A percentile compares a stretch with the other conserved stretches of the same genome.
Conservation (phyloP, 2,329 filamentous ascomycete genomes). For the Neophaeococcomyces aloes region DNA sequence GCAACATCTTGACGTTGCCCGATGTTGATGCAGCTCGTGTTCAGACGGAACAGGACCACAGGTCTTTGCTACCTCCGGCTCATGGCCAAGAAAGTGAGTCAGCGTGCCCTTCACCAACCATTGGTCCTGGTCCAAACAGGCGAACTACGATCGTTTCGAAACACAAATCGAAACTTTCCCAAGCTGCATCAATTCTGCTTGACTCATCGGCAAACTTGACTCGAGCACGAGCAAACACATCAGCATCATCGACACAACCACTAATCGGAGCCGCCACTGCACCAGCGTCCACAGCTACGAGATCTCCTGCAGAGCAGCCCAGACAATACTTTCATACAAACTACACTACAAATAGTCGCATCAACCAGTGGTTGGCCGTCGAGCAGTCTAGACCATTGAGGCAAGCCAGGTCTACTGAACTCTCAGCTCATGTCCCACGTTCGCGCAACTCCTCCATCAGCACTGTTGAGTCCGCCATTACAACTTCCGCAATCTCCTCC, state of each 20-base stretch:
- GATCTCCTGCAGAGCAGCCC: neutral
- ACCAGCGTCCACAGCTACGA: neutral
- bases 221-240: neutral
- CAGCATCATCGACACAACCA: too few relatives aligned
- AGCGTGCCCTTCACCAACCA: constrained; percentile 1
- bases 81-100: constrained; percentile 3
- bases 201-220: neutral
- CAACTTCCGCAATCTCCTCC: constrained; percentile 16
- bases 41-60: neutral
- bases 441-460: constrained; percentile 17
- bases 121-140: constrained; percentile 7
- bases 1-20: constrained; percentile 14
- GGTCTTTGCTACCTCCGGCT: constrained; percentile 4
- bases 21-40: constrained; percentile 4
- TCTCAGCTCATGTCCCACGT: constrained; percentile 4
- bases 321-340: constrained; percentile 1
- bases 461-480: constrained; percentile 14
- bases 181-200: constrained; percentile 5
- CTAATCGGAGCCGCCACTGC: constrained; percentile 3
- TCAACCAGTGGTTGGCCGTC: constrained; percentile 18
- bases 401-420: too few relatives aligned
- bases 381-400: too few relatives aligned
- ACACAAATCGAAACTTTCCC: constrained; percentile 6
- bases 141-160: constrained; percentile 4
- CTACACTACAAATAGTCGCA: constrained; percentile 16